Conservation (phyloP, 441 rosid species). For the Populus trichocarpa region DNA sequence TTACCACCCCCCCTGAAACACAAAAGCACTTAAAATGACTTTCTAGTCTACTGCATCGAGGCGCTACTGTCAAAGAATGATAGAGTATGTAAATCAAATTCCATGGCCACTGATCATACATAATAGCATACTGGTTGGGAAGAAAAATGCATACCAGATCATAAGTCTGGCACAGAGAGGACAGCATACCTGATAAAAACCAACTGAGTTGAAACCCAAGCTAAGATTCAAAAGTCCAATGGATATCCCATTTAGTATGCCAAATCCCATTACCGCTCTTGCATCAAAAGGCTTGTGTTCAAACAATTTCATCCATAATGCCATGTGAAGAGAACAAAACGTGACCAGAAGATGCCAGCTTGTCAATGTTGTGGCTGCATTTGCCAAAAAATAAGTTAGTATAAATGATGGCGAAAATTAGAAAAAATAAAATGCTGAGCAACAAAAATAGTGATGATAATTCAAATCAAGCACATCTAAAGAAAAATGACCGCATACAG, state of each 20-base stretch:
- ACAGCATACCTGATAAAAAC: slow-evolving; percentile 87
- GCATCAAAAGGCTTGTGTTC: slow-evolving; percentile 99
- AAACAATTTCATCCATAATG: slow-evolving; percentile 91
- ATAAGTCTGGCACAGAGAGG: slow-evolving; percentile 2
- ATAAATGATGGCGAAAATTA: not conserved
- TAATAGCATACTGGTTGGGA: not conserved
- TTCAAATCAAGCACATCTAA: not conserved
- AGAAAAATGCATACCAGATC: slow-evolving; percentile 12
- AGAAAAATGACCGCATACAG: not conserved
- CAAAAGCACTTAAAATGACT: no score
- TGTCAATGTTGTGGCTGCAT: slow-evolving; percentile 94
- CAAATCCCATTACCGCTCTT: slow-evolving; percentile 99
- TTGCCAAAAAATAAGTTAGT: slow-evolving; percentile 14
- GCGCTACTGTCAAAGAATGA: not conserved
- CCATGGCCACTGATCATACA: not conserved
- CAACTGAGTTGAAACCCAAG: slow-evolving; percentile 97
- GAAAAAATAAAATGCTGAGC: not conserved
- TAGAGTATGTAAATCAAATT: not conserved
- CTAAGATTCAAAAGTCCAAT: slow-evolving; percentile 97
- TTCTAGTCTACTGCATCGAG: no score
- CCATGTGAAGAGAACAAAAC: slow-evolving; percentile 97
- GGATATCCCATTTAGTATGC: slow-evolving; percentile 91
- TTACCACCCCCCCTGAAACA: no score
- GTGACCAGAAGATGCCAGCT: slow-evolving; percentile 99
- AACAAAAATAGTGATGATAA: not conserved